These are phyloP conservation scores for Coemansia erecta DNA, from an alignment of 192 early-diverging fungal genomes.

Conservation along the genomic window DNA sequence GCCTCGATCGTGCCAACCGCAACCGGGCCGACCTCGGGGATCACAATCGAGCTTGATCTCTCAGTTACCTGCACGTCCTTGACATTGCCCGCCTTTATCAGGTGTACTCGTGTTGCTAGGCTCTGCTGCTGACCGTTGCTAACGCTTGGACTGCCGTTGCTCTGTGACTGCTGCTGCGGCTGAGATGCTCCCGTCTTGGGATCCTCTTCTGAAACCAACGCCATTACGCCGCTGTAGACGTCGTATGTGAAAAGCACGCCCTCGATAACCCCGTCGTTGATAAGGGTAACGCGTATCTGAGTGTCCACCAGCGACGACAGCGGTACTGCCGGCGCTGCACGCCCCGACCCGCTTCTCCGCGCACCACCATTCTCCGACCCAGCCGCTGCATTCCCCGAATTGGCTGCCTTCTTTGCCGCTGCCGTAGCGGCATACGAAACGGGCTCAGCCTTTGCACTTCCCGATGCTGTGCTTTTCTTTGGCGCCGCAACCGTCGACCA, in stretches of 20 bases:
- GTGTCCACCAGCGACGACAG: conserved; percentile 33
- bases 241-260: conserved; percentile 43
- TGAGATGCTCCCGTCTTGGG: not conserved
- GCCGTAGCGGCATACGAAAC: conserved; percentile 46
- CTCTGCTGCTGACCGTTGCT: conserved; percentile 10
- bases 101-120: conserved; percentile 7
- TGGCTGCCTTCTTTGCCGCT: conserved; percentile 25
- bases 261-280: conserved; percentile 24
- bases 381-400: not conserved
- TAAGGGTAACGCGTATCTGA: conserved; percentile 21
- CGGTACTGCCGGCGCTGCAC: conserved; percentile 13
- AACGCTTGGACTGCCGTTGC: conserved; percentile 4
- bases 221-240: conserved; percentile 46
- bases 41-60: not conserved
- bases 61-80: conserved; percentile 19
- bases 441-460: not conserved
- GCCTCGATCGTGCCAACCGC: conserved; percentile 19
- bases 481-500: not conserved
- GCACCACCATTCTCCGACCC: conserved; percentile 13
- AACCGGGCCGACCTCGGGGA: conserved; percentile 15
- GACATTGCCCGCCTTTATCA: conserved; percentile 35
- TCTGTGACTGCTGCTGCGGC: not conserved
- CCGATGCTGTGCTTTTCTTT: conserved; percentile 6
- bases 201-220: conserved; percentile 15
- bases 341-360: conserved; percentile 12